Conservation (phyloP, 2,329 filamentous ascomycete genomes). For the Venturia aucupariae region DNA sequence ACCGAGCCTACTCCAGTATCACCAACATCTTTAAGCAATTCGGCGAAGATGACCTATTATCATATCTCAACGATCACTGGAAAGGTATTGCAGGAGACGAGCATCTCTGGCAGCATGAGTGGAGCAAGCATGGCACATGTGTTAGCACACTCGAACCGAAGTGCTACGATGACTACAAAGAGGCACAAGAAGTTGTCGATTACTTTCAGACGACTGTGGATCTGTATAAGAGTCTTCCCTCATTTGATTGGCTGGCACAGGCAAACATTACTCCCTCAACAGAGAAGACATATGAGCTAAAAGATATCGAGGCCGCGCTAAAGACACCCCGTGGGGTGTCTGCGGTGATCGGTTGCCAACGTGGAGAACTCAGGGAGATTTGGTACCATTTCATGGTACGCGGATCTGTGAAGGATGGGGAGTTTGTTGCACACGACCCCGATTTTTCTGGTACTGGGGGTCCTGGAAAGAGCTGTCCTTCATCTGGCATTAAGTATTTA, state of each 20-base stretch:
- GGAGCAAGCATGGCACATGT: constrained; percentile 23
- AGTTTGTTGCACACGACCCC: constrained; percentile 48
- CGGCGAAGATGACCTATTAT: constrained; percentile 17
- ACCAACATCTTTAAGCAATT: constrained; percentile 18
- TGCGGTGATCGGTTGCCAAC: constrained; percentile 49
- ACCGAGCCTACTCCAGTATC: constrained; percentile 19
- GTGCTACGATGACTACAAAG: constrained; percentile 19
- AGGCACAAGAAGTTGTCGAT: constrained; percentile 20
- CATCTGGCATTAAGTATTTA: constrained; percentile 53
- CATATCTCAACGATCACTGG: constrained; percentile 21
- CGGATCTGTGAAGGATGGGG: constrained; percentile 50
- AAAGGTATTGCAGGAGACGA: constrained; percentile 17
- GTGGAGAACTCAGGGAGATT: constrained; percentile 41
- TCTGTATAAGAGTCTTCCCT: constrained; percentile 19
- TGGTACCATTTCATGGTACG: constrained; percentile 57
- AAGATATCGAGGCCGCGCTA: constrained; percentile 51
- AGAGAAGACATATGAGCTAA: constrained; percentile 48
- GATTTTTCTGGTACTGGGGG: constrained; percentile 26
- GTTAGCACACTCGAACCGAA: constrained; percentile 20
- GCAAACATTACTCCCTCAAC: constrained; percentile 41
- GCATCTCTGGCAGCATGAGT: constrained; percentile 18
- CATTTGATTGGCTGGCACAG: constrained; percentile 16
- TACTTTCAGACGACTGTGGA: constrained; percentile 20
- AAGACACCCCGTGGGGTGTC: constrained; percentile 37
- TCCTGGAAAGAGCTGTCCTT: constrained; percentile 50